phyloP scores from a whole-genome alignment of 805 yeast genomes.

The Tetrapisispora phaffii region DNA sequence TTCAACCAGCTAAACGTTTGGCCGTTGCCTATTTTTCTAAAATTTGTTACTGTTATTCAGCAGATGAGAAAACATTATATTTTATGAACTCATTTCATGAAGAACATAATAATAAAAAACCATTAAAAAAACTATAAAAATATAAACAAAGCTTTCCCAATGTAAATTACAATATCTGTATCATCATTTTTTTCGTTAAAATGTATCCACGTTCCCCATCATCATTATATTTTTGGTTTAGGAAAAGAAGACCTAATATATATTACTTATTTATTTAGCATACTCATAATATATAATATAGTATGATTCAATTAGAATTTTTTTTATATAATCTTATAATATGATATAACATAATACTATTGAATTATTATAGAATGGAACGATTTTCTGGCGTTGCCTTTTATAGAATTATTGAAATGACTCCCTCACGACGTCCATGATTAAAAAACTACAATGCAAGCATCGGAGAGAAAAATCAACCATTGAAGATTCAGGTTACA shows the following conservation, averaged over 20 bases:
- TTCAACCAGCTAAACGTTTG: background rate
- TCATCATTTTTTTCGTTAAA: background rate
- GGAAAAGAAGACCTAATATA: conserved; percentile 4
- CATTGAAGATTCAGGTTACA: too few relatives aligned
- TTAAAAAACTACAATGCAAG: too few relatives aligned
- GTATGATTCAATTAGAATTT: background rate
- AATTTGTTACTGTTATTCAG: background rate
- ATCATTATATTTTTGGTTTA: conserved; percentile 3
- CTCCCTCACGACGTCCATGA: too few relatives aligned
- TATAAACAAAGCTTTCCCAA: background rate
- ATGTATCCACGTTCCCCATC: conserved; percentile 1
- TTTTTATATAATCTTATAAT: background rate
- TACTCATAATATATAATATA: conserved; percentile 3
- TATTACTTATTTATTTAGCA: conserved; percentile 4
- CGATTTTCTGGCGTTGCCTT: too few relatives aligned
- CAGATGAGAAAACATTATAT: background rate
- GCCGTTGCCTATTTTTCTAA: conserved; percentile 6
- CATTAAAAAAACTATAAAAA: background rate
- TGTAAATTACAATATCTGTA: conserved; percentile 3
- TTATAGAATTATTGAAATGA: too few relatives aligned
- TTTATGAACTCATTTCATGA: background rate
- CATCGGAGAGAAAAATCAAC: too few relatives aligned
- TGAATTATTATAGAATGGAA: too few relatives aligned
- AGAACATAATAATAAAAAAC: background rate
- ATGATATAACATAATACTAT: background rate